Evolutionary conservation across 2,329 filamentous ascomycete genomes (phyloP).

Genomic region (Achaetomium macrosporum): DNA sequence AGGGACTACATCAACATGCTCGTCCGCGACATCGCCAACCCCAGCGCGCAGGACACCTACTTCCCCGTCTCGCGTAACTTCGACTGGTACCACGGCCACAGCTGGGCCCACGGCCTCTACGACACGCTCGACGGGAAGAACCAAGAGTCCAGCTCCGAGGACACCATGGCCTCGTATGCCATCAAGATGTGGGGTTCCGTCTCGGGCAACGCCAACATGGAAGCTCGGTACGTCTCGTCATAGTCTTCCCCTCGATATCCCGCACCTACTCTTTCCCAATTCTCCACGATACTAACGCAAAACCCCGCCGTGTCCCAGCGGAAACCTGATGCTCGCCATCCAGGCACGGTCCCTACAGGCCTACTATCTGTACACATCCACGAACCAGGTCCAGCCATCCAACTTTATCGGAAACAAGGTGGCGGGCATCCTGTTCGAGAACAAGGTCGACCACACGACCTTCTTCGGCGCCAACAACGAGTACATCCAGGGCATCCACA

Average conservation of each 20-base stretch:
- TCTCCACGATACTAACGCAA: neutral
- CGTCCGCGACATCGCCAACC: constrained; percentile 77
- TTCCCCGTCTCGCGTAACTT: constrained; percentile 82
- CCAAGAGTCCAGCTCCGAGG: constrained; percentile 85
- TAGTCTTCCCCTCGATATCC: neutral
- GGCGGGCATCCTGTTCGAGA: constrained; percentile 74
- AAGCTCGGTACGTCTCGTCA: constrained; percentile 51
- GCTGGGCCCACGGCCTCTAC: constrained; percentile 79
- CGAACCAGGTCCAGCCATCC: constrained; percentile 64
- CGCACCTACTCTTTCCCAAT: neutral
- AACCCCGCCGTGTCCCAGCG: constrained; percentile 34
- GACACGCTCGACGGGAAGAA: constrained; percentile 69
- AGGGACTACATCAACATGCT: constrained; percentile 76
- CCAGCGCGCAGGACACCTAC: constrained; percentile 59
- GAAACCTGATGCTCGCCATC: constrained; percentile 78
- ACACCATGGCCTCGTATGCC: constrained; percentile 79
- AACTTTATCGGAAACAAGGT: constrained; percentile 78
- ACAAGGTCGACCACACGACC: constrained; percentile 89
- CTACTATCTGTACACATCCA: constrained; percentile 74
- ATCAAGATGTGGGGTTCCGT: constrained; percentile 91
- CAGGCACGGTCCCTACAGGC: constrained; percentile 65
- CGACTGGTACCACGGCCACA: constrained; percentile 93
- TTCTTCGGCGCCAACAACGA: constrained; percentile 74
- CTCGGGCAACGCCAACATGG: constrained; percentile 70
- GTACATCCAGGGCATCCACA: constrained; percentile 73